phyloP scores from a whole-genome alignment of 805 yeast genomes.

The Kuraishia capsulata region DNA sequence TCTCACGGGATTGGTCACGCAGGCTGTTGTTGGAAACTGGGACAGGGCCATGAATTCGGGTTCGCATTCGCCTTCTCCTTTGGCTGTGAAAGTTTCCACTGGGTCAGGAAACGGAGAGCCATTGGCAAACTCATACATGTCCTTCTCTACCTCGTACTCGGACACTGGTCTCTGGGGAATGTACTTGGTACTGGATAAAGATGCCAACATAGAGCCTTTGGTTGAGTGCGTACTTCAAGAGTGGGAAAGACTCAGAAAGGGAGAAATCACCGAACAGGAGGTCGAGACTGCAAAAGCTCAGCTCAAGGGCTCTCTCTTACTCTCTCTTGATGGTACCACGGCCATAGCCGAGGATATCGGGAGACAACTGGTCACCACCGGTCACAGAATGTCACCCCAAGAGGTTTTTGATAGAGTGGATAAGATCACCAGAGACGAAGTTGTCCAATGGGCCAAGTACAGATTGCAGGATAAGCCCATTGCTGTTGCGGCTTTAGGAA shows the following conservation, averaged over 20 bases:
- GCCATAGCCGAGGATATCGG: conserved; percentile 98
- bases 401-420: conserved; percentile 72
- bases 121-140: conserved; percentile 90
- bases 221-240: conserved; percentile 72
- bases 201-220: conserved; percentile 53
- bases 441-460: conserved; percentile 82
- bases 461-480: conserved; percentile 70
- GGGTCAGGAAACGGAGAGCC: conserved; percentile 47
- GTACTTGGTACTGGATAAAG: conserved; percentile 77
- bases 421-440: conserved; percentile 67
- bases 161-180: conserved; percentile 98
- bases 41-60: conserved; percentile 87
- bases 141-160: conserved; percentile 93
- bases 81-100: conserved; percentile 48
- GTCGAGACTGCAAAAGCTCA: conserved; percentile 93
- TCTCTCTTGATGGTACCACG: conserved; percentile 90
- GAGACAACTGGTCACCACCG: conserved; percentile 93
- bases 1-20: conserved; percentile 91
- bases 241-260: conserved; percentile 79
- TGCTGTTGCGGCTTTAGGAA: conserved; percentile 89
- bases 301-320: conserved; percentile 80
- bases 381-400: conserved; percentile 64
- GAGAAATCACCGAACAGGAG: conserved; percentile 73
- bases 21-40: conserved; percentile 96
- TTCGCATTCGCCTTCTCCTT: conserved; percentile 75